phyloP scores from a whole-genome alignment of 176 grass and related monocot genomes.

The Ananas comosus region DNA sequence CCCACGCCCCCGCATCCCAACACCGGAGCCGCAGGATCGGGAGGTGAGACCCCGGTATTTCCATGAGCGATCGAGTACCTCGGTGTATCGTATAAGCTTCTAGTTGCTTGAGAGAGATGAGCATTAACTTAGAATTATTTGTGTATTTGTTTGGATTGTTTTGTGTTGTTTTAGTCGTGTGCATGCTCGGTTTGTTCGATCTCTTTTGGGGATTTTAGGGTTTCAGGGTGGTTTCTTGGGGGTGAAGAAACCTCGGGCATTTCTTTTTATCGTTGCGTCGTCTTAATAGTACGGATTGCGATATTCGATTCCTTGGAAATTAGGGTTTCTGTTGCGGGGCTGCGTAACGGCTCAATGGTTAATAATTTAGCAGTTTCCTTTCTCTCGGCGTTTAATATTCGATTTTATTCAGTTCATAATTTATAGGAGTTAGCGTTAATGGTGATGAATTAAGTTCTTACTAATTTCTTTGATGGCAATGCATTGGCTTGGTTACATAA shows the following conservation, averaged over 20 bases:
- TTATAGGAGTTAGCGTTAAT: background rate
- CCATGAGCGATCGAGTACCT: background rate
- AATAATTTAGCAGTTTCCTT: too few species aligned
- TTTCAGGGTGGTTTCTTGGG: constrained; percentile 2
- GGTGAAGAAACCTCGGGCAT: background rate
- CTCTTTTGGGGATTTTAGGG: background rate
- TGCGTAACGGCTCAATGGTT: too few species aligned
- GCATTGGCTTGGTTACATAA: too few species aligned
- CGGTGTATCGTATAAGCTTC: background rate
- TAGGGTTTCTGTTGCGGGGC: too few species aligned
- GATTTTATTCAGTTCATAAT: too few species aligned
- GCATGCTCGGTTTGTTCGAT: background rate
- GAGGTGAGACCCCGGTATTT: constrained; percentile 5
- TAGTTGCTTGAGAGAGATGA: background rate
- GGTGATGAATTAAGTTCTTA: too few species aligned
- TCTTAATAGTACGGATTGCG: background rate
- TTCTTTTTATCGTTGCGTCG: too few species aligned
- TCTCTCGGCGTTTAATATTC: too few species aligned
- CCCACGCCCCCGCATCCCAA: constrained; percentile 1
- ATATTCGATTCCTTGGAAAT: too few species aligned
- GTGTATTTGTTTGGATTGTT: background rate
- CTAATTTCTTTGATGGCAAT: too few species aligned
- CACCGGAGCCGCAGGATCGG: background rate
- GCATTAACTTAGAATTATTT: background rate
- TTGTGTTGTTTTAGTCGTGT: constrained; percentile 3